phyloP scores from a whole-genome alignment of 1,284 basidiomycete species.

The Paramarasmius palmivorus region DNA sequence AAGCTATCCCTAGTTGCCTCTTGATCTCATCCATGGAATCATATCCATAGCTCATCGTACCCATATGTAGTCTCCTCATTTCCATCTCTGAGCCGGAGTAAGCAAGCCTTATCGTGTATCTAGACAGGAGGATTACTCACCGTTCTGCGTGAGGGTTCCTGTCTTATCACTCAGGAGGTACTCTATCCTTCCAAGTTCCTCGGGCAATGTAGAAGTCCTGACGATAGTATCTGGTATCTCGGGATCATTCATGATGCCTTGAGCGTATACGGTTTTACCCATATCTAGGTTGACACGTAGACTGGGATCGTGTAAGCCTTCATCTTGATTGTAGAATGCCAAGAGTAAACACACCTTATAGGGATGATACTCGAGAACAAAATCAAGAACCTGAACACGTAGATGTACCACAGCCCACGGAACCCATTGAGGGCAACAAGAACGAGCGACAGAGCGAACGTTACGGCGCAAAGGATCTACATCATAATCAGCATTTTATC shows the following conservation, averaged over 20 bases:
- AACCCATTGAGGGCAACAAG: conserved; percentile 97
- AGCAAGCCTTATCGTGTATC: background rate
- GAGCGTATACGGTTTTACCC: conserved; percentile 98
- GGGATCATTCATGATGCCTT: conserved; percentile 90
- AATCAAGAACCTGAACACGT: conserved; percentile 96
- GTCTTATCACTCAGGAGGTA: conserved; percentile 98
- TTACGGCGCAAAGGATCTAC: conserved; percentile 92
- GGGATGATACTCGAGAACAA: conserved; percentile 99
- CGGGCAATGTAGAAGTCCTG: conserved; percentile 93
- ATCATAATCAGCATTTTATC: background rate
- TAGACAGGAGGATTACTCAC: conserved; percentile 43
- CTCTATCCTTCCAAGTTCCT: conserved; percentile 95
- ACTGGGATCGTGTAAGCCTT: too few species aligned
- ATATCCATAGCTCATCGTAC: conserved; percentile 94
- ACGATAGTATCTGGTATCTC: conserved; percentile 97
- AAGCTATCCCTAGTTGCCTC: conserved; percentile 82
- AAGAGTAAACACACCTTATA: conserved; percentile 72
- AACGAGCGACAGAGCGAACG: conserved; percentile 87
- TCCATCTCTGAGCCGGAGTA: conserved; percentile 82
- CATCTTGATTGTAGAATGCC: background rate
- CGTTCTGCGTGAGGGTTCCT: conserved; percentile 96
- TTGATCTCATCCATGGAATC: conserved; percentile 99
- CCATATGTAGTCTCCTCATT: conserved; percentile 98
- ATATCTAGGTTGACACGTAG: conserved; percentile 98
- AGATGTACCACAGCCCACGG: conserved; percentile 94